Conservation (phyloP, 2,329 filamentous ascomycete genomes). For the Calonectria fujianensis region DNA sequence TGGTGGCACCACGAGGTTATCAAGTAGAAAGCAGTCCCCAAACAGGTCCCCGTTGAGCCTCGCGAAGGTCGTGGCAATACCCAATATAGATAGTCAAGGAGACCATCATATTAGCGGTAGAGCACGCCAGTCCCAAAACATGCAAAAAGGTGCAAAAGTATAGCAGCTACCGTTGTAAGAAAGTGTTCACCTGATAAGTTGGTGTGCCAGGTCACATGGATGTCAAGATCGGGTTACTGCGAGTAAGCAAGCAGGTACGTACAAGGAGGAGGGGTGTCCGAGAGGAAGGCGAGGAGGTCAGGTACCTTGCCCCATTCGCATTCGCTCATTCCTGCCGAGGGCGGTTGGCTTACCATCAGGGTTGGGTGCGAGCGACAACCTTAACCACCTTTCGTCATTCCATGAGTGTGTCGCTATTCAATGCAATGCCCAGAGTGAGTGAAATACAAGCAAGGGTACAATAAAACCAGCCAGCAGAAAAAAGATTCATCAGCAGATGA, state of each 20-base stretch:
- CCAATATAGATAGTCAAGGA: neutral
- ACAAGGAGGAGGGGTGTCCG: neutral
- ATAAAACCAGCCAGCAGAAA: neutral
- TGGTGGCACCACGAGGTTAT: neutral
- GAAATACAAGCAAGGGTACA: neutral
- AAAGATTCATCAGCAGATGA: neutral
- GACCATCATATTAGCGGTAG: constrained; percentile 5
- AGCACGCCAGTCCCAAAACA: constrained; percentile 21
- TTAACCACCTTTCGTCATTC: constrained; percentile 4
- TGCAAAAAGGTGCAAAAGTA: constrained; percentile 7
- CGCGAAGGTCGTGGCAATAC: constrained; percentile 3
- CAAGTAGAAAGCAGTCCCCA: neutral
- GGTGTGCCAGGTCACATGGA: constrained; percentile 46
- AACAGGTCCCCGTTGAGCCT: constrained; percentile 7
- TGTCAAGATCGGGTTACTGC: constrained; percentile 36
- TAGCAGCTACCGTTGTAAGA: constrained; percentile 20
- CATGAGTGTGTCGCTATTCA: constrained; percentile 7
- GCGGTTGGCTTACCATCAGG: constrained; percentile 27
- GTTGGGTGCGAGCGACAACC: constrained; percentile 17
- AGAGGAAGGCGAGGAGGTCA: neutral
- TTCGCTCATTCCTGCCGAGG: constrained; percentile 18
- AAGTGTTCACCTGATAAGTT: constrained; percentile 32
- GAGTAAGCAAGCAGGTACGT: constrained; percentile 26
- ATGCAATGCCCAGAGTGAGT: neutral
- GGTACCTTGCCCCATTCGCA: neutral